Percentiles rank a stretch among this genome's conserved stretches.
Evolutionary conservation across 176 grass and related monocot genomes (phyloP).

Genomic region (Oryza meyeriana): DNA sequence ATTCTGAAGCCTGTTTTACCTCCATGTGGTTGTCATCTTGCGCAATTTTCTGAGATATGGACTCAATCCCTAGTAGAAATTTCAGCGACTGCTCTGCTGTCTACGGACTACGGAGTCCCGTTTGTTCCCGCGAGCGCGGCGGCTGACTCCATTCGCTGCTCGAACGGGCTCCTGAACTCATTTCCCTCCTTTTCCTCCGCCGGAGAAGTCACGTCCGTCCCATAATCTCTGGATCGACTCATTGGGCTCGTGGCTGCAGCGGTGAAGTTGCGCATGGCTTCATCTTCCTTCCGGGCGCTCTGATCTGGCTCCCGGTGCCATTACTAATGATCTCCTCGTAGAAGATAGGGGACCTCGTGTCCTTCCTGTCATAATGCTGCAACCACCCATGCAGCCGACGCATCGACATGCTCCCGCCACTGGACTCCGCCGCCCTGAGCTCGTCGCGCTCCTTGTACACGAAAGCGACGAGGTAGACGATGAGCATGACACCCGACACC

Average conservation of each 20-base stretch:
- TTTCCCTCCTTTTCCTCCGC: background rate
- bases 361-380: slow-evolving; percentile 41
- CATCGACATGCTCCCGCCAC: slow-evolving; percentile 3
- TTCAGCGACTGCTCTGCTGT: background rate
- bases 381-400: slow-evolving; percentile 34
- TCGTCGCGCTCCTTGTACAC: slow-evolving; percentile 45
- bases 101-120: background rate
- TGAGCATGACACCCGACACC: slow-evolving; percentile 41
- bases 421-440: slow-evolving; percentile 12
- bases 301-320: background rate
- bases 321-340: background rate
- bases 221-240: background rate
- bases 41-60: background rate
- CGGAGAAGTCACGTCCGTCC: too few species aligned
- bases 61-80: background rate
- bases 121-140: background rate
- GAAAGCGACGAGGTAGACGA: slow-evolving; percentile 42
- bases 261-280: background rate
- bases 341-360: slow-evolving; percentile 27
- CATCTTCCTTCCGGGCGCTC: background rate
- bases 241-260: background rate
- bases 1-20: background rate
- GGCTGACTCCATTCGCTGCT: background rate
- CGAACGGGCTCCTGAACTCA: slow-evolving; percentile 2
- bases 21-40: background rate